Evolutionary conservation across 2,329 filamentous ascomycete species (phyloP), one percentile per base, ranked within the genome.

Genomic region (Arthrinium phaeospermum): DNA sequence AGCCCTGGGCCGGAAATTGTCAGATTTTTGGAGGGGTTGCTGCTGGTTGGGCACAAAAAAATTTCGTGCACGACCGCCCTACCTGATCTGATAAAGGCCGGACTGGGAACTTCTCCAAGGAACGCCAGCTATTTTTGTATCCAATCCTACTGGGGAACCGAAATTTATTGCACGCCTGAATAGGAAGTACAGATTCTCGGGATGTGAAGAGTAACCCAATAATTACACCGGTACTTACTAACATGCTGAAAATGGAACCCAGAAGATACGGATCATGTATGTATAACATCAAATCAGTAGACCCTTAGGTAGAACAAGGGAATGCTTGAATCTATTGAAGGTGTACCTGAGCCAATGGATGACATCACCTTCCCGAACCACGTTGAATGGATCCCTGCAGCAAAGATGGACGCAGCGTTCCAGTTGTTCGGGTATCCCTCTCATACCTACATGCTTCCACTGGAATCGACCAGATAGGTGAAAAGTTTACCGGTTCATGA

Each of bases 1-100:
- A 45, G 37, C 24, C 44, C 64, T 68, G 64, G 64, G 37, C 34
- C 22, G 22, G 37, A n/a, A 68, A 68, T 46, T 47, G 44, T 68
- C 67, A 68, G 67, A 68, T 47, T 68, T 68, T 68, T 68, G 67
- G 67, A 47, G 67, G 67, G 67, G 45, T 64, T 19, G 34, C 41
- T 64, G 57, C 19, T n/a, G 57, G 57, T 64, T 64, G 57, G 57
- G 57, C 57, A 64, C 57, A 64, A 30, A 64, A 64, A 64, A 64
- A 64, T 64, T 64, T 64, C 57, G 57, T 64, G 30, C 57, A 64
- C 57, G 8, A 64, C 57, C 57, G 19, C 4, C 22, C 57, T 64
- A 37, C 19, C 30, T 49, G n/a, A 10, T 22, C n/a, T 30, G 27
- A 30, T 30, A 47, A 49, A 49, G 22, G 7, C 22, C 7, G 46